Evolutionary conservation across 352 stramenopile genomes (phyloP).

Genomic region (Pythium phragmiticola): DNA sequence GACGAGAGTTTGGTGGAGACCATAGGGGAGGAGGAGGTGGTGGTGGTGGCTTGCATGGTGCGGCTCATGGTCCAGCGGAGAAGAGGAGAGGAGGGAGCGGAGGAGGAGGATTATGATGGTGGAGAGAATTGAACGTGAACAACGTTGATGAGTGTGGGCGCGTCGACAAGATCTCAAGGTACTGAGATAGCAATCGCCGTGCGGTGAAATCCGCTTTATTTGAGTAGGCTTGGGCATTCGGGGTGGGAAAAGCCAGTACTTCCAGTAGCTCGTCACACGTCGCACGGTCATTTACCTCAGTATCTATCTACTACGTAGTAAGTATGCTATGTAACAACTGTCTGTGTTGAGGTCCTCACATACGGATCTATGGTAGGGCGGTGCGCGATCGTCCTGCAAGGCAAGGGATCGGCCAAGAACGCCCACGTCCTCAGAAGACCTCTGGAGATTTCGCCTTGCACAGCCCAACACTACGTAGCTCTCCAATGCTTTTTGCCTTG

Average conservation of each 20-base stretch:
- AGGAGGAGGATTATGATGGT: not conserved
- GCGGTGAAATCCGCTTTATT: not conserved
- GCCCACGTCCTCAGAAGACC: too few species aligned
- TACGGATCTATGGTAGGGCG: too few species aligned
- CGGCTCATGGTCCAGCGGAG: not conserved
- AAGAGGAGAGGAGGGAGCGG: not conserved
- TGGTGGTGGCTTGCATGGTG: slow-evolving; percentile 3
- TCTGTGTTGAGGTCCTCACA: not conserved
- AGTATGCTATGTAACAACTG: too few species aligned
- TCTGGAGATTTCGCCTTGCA: too few species aligned
- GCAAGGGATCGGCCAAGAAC: too few species aligned
- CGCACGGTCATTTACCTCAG: not conserved
- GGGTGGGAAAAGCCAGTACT: not conserved
- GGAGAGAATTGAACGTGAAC: not conserved
- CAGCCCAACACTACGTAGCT: too few species aligned
- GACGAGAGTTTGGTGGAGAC: slow-evolving; percentile 1
- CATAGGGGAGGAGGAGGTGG: not conserved
- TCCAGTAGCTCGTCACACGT: not conserved
- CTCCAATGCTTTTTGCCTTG: too few species aligned
- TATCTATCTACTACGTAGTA: not conserved
- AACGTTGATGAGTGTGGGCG: slow-evolving; percentile 8
- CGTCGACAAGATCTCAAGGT: slow-evolving; percentile 2
- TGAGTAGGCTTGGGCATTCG: not conserved
- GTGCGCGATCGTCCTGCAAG: too few species aligned
- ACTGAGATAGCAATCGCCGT: slow-evolving; percentile 7